Conservation (phyloP, 1,284 basidiomycete species). For the Neotropicomus parvogracilis region DNA sequence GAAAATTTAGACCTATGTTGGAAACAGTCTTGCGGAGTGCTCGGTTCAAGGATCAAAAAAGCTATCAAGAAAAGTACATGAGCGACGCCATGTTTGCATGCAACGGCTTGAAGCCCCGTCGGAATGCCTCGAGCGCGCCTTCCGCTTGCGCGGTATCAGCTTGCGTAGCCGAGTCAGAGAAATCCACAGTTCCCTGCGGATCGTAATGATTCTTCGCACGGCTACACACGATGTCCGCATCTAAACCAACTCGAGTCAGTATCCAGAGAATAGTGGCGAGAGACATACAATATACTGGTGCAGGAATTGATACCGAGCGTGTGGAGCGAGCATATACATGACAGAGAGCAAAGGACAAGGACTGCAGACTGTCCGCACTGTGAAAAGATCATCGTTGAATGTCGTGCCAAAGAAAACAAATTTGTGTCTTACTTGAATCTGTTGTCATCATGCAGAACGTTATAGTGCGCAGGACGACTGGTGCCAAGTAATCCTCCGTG, state of each 20-base stretch:
- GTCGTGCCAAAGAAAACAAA: background rate
- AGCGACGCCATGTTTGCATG: slow-evolving; percentile 45
- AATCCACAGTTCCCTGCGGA: slow-evolving; percentile 51
- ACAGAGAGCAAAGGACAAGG: slow-evolving; percentile 71
- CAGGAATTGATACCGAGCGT: slow-evolving; percentile 79
- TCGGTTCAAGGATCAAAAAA: background rate
- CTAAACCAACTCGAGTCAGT: slow-evolving; percentile 35
- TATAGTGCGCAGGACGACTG: slow-evolving; percentile 67
- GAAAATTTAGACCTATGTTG: background rate
- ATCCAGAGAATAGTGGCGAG: background rate
- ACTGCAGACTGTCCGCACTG: slow-evolving; percentile 65
- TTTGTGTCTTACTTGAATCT: slow-evolving; percentile 41
- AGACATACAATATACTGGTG: slow-evolving; percentile 75
- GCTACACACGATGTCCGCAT: slow-evolving; percentile 80
- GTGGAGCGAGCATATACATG: slow-evolving; percentile 82
- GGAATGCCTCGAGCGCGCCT: slow-evolving; percentile 50
- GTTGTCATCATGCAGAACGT: slow-evolving; percentile 59
- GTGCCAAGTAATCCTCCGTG: slow-evolving; percentile 71
- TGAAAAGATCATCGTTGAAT: slow-evolving; percentile 11
- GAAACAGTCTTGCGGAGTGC: background rate
- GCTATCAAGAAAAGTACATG: slow-evolving; percentile 63
- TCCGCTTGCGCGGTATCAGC: slow-evolving; percentile 40
- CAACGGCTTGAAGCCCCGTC: slow-evolving; percentile 52
- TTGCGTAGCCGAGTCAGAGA: slow-evolving; percentile 50
- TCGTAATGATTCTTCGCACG: slow-evolving; percentile 79